Evolutionary conservation across 1,284 basidiomycete genomes (phyloP).

Genomic region (Moesziomyces globuligerus): DNA sequence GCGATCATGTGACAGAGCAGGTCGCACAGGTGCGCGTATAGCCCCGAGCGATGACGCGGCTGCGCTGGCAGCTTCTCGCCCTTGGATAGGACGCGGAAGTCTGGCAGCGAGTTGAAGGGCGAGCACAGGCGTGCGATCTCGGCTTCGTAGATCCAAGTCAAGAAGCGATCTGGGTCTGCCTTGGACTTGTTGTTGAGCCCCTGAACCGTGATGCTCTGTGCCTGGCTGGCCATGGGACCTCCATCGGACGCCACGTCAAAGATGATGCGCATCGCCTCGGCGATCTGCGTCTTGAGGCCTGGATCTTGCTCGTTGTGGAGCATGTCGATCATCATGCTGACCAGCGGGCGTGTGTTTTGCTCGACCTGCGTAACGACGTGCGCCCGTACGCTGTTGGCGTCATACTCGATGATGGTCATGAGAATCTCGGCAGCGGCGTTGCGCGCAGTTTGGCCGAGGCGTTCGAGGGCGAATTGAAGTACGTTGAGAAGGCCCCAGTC

Average conservation of each 20-base stretch:
- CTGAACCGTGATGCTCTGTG: constrained; percentile 64
- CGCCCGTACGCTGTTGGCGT: constrained; percentile 83
- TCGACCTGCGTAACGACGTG: constrained; percentile 84
- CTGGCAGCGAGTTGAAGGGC: constrained; percentile 81
- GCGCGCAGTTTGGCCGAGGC: constrained; percentile 73
- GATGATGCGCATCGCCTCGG: constrained; percentile 86
- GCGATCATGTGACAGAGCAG: constrained; percentile 86
- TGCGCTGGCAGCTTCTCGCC: constrained; percentile 34
- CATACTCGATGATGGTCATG: constrained; percentile 87
- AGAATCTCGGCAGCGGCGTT: constrained; percentile 88
- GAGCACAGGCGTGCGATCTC: constrained; percentile 80
- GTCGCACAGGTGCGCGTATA: constrained; percentile 74
- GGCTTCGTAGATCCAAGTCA: constrained; percentile 87
- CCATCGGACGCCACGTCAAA: constrained; percentile 73
- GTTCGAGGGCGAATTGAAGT: constrained; percentile 79
- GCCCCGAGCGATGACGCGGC: constrained; percentile 43
- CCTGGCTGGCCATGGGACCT: constrained; percentile 66
- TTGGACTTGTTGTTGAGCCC: constrained; percentile 71
- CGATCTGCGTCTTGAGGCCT: constrained; percentile 88
- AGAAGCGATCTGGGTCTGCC: constrained; percentile 87
- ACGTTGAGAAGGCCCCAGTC: constrained; percentile 88
- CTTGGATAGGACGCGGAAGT: constrained; percentile 70
- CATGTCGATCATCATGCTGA: constrained; percentile 72
- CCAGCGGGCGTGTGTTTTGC: constrained; percentile 34
- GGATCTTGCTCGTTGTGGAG: constrained; percentile 78